These are phyloP conservation scores for Lumnitzera littorea DNA, from an alignment of 345 rosid genomes.

Conservation along the genomic window DNA sequence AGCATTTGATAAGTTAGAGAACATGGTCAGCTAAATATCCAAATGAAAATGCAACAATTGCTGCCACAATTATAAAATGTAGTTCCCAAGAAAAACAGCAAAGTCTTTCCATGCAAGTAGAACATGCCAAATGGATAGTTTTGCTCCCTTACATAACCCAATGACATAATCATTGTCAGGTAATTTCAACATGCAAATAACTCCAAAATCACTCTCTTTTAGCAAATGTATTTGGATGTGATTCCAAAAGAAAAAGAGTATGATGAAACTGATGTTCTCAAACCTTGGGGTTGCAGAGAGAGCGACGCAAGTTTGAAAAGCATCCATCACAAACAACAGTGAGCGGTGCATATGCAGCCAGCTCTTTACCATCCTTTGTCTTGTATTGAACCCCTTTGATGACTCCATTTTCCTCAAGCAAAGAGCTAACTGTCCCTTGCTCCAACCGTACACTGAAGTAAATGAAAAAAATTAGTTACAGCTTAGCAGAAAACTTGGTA, in stretches of 20 bases:
- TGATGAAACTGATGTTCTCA: not conserved
- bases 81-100: no score
- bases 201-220: not conserved
- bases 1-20: no score
- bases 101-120: no score
- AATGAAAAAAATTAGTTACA: not conserved
- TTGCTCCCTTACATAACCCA: no score
- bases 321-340: slow-evolving; percentile 81
- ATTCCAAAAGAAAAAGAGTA: not conserved
- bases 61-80: not conserved
- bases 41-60: not conserved
- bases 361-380: slow-evolving; percentile 48
- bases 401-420: slow-evolving; percentile 55
- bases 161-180: no score
- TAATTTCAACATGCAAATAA: not conserved
- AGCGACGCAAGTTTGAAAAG: slow-evolving; percentile 75
- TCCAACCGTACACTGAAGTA: slow-evolving; percentile 48
- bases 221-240: no score
- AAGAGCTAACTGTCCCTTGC: slow-evolving; percentile 72
- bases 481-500: no score
- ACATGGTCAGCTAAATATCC: no score
- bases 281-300: slow-evolving; percentile 68
- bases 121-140: no score
- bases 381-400: slow-evolving; percentile 70
- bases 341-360: slow-evolving; percentile 49